Evolutionary conservation across 2,329 filamentous ascomycete species (phyloP).

Genomic region (Cladosporium phlei): DNA sequence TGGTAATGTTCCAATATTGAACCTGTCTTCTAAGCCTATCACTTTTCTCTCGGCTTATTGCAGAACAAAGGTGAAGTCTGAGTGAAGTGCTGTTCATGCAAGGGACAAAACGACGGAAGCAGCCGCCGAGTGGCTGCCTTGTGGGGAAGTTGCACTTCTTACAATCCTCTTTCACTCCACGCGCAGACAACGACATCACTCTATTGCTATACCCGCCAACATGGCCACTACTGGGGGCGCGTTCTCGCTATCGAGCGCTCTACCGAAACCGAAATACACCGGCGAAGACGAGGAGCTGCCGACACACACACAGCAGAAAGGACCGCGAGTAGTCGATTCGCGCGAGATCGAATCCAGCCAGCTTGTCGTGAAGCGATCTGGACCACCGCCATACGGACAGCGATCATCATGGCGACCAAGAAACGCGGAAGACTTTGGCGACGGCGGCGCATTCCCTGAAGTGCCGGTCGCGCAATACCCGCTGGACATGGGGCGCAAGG

Average conservation of each 20-base stretch:
- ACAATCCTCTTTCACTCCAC: not conserved
- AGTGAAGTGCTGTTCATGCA: not conserved
- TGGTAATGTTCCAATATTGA: too few relatives aligned
- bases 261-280: conserved; percentile 87
- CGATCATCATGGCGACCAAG: conserved; percentile 88
- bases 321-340: conserved; percentile 75
- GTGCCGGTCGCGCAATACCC: conserved; percentile 92
- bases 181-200: too few relatives aligned
- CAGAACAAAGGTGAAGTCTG: conserved; percentile 2
- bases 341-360: conserved; percentile 79
- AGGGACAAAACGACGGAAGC: not conserved
- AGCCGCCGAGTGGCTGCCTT: not conserved
- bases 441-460: conserved; percentile 94
- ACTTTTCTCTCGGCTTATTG: too few relatives aligned
- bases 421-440: conserved; percentile 83
- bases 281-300: conserved; percentile 82
- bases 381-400: conserved; percentile 82
- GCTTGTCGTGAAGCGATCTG: conserved; percentile 74
- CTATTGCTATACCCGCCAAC: not conserved
- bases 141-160: conserved; percentile 6
- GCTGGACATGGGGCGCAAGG: conserved; percentile 85
- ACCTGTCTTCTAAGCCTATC: too few relatives aligned
- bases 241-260: conserved; percentile 65
- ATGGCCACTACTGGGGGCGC: conserved; percentile 7
- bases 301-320: conserved; percentile 65